phyloP scores from a whole-genome alignment of 306 rosid species.

The Cucurbita argyrosperma region DNA sequence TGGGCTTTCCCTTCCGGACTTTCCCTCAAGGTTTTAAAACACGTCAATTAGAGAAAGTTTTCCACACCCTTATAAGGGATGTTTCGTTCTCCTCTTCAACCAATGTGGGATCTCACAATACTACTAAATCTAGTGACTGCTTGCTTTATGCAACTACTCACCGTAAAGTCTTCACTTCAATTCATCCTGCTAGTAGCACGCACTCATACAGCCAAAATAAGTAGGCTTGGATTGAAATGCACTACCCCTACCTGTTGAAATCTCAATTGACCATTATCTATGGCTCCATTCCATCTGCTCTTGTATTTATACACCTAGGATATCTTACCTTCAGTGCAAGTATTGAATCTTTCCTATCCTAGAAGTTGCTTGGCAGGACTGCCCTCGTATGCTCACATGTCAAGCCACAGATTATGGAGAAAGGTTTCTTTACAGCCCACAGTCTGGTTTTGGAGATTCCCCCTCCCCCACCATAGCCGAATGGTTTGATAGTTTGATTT shows the following conservation, averaged over 20 bases:
- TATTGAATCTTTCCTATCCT: background rate
- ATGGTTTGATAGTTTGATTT: background rate
- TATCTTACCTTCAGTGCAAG: background rate
- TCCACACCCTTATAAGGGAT: too few relatives aligned
- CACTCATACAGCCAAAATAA: background rate
- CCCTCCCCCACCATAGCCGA: background rate
- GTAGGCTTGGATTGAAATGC: background rate
- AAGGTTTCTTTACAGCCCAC: constrained; percentile 1
- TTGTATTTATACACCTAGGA: background rate
- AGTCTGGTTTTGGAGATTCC: background rate
- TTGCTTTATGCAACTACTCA: background rate
- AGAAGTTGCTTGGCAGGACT: background rate
- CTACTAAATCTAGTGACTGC: background rate
- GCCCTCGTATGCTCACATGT: background rate
- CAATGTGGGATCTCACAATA: background rate
- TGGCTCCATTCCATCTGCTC: background rate
- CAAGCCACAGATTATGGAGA: background rate
- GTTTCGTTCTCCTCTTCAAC: too few relatives aligned
- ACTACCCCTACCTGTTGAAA: background rate
- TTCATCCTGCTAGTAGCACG: background rate
- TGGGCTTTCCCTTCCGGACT: too few relatives aligned
- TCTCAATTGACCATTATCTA: background rate
- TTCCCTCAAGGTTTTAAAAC: too few relatives aligned
- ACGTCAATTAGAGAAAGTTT: too few relatives aligned
- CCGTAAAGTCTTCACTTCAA: background rate